Base-by-base conservation (phyloP, 202 grass and related monocot species). In the Setaria viridis region DNA sequence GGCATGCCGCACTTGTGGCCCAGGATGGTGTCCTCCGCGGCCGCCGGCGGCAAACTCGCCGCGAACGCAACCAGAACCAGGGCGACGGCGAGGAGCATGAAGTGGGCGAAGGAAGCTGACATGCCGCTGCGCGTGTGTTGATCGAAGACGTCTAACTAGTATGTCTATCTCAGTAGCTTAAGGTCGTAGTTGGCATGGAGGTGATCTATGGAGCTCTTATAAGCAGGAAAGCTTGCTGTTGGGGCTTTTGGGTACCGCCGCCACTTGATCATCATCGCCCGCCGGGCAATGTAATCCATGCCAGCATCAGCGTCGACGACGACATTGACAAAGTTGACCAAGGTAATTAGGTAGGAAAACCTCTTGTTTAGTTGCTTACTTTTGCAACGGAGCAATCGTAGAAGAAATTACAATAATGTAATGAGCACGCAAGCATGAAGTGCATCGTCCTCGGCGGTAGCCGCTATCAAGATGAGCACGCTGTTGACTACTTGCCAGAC, bases 11-110 rank as follows among this genome's bases (percentile, higher is more conserved):
- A 76, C 33, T 76, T 57, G 72, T 76, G 17, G 2, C 33, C 33
- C 73, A 58, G 73, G 73, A 76, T 58, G 11, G 53, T 76, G 53
- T 76, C 73, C 55, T 77, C 74, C 2, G 72, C 50, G 17, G 5
- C 17, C 9, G 50, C 9, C 51, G 72, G 32, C 55, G 13, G 48
- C 12, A 50, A 50, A 45, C 3, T 7, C 13, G 12, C 8, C 9
- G 16, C 50, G 4, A 3, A 56, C 10, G 33, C 16, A 8, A 8
- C 72, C 16, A 41, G 0, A 13, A 8, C 72, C 16, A 41, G 0
- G 33, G 33, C 50, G 17, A 13, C 33, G 33, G 50, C 50, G 51
- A 75, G 33, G 16, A 75, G 50, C 32, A 20, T 51, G 50, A 9
- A 8, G 49, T 19, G 48, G 50, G 11, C 9, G 32, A 1, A 35